Evolutionary conservation across 257 asterid genomes (phyloP), one percentile per base, ranked within the genome.

Genomic region (Gynochthodes officinalis): DNA sequence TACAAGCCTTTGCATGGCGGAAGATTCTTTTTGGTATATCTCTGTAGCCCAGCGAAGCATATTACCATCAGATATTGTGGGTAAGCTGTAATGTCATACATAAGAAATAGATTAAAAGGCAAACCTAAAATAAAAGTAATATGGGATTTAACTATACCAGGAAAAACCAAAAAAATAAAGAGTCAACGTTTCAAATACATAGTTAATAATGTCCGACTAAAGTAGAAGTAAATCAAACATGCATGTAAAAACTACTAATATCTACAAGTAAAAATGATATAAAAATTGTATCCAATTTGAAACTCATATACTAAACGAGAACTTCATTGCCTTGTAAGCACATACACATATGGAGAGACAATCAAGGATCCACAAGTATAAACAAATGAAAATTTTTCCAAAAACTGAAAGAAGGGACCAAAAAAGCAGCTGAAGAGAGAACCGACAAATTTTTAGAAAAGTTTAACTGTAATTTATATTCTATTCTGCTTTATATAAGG

Each of bases 1-100:
- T 63, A 71, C 80, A 28, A 86, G 87, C 87, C 78, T 90, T 71
- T 82, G 89, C 27, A 79, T 72, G 72, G 82, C 77, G 6, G 84
- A 80, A 76, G 83, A 61, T 69, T 88, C 96, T 78, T 83, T 79
- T 64, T 74, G 86, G 84, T 87, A 89, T 54, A 95, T 89, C 83
- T 95, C 97, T 0, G 98, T 89, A 46, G 75, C 80, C 87, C 89
- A 85, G 66, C 82, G 81, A 37, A 50, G 71, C 67, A 21, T 63
- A 71, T 83, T 86, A 21, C 96, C 92, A 64, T 87, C 94, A 50
- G 79, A 68, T 68, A 74, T 72, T 50, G 91, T 85, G 14, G 92
- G 96, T 72, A 95, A 77, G 71, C 99, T 95, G 94, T 39, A 76
- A 70, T 83, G 73, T 53, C 63, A 35, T 71, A 79, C 32, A 32